Evolutionary conservation across 73 alveolate species (phyloP).

Genomic region (Paramecium tetraurelia): DNA sequence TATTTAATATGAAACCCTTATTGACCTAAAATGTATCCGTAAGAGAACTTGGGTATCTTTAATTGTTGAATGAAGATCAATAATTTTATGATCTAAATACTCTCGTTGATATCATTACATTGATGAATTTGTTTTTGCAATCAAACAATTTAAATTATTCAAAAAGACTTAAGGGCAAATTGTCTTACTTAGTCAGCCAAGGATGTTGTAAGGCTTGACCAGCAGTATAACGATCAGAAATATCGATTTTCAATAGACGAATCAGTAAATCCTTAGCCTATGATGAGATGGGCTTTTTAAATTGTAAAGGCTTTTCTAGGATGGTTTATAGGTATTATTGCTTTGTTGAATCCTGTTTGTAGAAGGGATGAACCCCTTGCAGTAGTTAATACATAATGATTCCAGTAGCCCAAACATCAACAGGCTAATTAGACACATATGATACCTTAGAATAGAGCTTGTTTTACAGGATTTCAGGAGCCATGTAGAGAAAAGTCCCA

Average conservation of each 20-base stretch:
- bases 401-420: constrained; percentile 35
- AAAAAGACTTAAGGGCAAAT: neutral
- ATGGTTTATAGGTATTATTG: neutral
- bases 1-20: constrained; percentile 8
- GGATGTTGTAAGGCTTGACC: constrained; percentile 23
- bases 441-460: neutral
- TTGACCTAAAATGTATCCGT: constrained; percentile 16
- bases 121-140: neutral
- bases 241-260: neutral
- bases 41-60: neutral
- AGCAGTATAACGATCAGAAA: neutral
- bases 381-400: constrained; percentile 23
- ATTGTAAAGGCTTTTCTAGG: neutral
- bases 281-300: neutral
- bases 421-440: neutral
- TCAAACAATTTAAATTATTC: constrained; percentile 21
- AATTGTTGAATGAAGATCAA: neutral
- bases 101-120: neutral
- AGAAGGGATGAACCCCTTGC: neutral
- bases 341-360: neutral
- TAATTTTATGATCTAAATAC: neutral
- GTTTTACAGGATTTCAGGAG: neutral
- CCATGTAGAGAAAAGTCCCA: neutral
- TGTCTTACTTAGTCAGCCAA: neutral
- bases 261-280: neutral